phyloP scores from a whole-genome alignment of 2,329 filamentous ascomycete genomes.

The Aspergillus oerlinghausenensis region DNA sequence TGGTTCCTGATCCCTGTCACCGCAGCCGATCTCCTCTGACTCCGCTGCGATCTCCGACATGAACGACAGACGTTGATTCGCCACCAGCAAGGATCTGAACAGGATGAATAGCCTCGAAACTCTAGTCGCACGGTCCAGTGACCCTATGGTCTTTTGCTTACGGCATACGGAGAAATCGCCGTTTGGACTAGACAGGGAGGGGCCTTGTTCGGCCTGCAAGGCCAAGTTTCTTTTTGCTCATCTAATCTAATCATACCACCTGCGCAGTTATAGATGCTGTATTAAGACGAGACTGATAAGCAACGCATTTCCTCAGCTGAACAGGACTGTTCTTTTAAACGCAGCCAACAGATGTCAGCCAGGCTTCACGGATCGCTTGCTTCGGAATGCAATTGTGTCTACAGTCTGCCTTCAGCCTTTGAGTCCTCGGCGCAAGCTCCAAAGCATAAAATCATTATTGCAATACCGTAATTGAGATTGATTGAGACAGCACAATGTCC shows the following conservation, averaged over 20 bases:
- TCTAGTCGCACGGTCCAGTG: conserved; percentile 13
- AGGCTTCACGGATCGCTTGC: not conserved
- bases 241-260: conserved; percentile 1
- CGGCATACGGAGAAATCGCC: conserved; percentile 5
- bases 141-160: conserved; percentile 8
- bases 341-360: not conserved
- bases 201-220: conserved; percentile 12
- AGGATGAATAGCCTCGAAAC: conserved; percentile 12
- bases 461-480: not conserved
- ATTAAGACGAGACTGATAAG: not conserved
- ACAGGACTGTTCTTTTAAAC: not conserved
- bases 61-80: conserved; percentile 8
- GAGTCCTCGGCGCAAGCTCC: not conserved
- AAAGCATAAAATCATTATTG: not conserved
- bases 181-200: conserved; percentile 15
- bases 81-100: conserved; percentile 6
- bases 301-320: not conserved
- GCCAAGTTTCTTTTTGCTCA: not conserved
- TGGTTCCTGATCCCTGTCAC: conserved; percentile 1
- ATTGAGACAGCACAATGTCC: not conserved
- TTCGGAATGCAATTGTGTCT: not conserved
- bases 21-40: conserved; percentile 6
- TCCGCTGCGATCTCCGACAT: not conserved
- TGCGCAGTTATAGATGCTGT: not conserved
- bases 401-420: not conserved